phyloP scores from a whole-genome alignment of 1,139 yeast genomes.

The Candida dubliniensis region DNA sequence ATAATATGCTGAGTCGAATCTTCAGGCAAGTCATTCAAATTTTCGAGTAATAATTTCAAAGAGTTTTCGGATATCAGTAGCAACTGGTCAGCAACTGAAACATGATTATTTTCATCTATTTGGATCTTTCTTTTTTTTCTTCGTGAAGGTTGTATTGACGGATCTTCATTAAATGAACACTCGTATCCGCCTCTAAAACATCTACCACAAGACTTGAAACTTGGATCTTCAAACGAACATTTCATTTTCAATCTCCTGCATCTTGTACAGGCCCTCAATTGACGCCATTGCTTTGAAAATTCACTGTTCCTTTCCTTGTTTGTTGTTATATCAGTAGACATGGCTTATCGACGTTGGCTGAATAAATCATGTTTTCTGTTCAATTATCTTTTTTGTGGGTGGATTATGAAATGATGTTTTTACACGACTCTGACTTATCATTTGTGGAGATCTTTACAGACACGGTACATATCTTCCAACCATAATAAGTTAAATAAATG shows the following conservation, averaged over 20 bases:
- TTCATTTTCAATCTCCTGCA: slow-evolving; percentile 57
- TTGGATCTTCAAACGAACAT: slow-evolving; percentile 53
- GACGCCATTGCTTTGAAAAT: slow-evolving; percentile 42
- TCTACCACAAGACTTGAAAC: slow-evolving; percentile 42
- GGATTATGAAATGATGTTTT: too few species aligned
- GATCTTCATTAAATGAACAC: slow-evolving; percentile 52
- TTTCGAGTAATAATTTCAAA: slow-evolving; percentile 3
- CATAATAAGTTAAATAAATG: too few species aligned
- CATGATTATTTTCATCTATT: not conserved
- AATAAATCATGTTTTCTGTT: too few species aligned
- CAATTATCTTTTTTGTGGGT: too few species aligned
- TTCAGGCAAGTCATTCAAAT: not conserved
- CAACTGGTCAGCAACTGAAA: not conserved
- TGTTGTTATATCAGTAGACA: not conserved
- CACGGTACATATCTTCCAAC: too few species aligned
- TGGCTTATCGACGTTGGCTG: not conserved
- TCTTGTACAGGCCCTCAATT: slow-evolving; percentile 54
- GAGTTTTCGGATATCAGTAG: slow-evolving; percentile 5
- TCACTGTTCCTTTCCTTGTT: not conserved
- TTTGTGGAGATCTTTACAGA: too few species aligned
- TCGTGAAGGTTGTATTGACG: slow-evolving; percentile 37
- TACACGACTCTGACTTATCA: too few species aligned
- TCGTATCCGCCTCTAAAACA: slow-evolving; percentile 45
- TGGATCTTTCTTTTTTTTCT: slow-evolving; percentile 17
- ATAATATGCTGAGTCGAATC: slow-evolving; percentile 2